phyloP scores from a whole-genome alignment of 2,329 filamentous ascomycete species.

The Xylariaceae sp. region DNA sequence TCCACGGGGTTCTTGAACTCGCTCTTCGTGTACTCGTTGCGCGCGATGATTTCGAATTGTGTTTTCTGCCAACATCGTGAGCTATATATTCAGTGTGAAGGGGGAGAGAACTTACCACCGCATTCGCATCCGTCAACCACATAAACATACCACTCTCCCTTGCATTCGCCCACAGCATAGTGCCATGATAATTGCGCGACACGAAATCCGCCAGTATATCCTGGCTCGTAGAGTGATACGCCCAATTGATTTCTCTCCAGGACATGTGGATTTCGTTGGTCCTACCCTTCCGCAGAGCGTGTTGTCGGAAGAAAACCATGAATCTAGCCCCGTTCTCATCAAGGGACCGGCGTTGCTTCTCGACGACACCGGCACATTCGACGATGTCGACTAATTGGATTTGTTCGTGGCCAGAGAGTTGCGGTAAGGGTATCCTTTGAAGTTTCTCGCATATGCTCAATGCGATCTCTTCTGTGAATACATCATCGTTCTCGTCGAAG shows the following conservation, averaged over 20 bases:
- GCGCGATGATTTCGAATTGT: constrained; percentile 85
- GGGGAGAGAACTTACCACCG: constrained; percentile 56
- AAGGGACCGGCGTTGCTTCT: constrained; percentile 81
- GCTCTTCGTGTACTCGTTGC: constrained; percentile 86
- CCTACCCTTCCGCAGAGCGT: constrained; percentile 63
- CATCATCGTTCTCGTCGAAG: constrained; percentile 51
- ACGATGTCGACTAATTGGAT: constrained; percentile 79
- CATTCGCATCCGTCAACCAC: constrained; percentile 76
- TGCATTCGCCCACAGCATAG: constrained; percentile 78
- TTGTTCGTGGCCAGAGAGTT: constrained; percentile 79
- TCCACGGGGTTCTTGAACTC: constrained; percentile 86
- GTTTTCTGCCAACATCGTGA: constrained; percentile 51
- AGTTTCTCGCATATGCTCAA: constrained; percentile 68
- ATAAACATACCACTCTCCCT: constrained; percentile 86
- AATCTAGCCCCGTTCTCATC: constrained; percentile 87
- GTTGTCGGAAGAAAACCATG: constrained; percentile 80
- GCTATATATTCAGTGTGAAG: too few relatives aligned
- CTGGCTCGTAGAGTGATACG: constrained; percentile 78
- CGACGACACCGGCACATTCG: constrained; percentile 77
- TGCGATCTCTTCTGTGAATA: constrained; percentile 68
- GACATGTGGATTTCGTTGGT: constrained; percentile 61
- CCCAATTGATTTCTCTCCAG: constrained; percentile 80
- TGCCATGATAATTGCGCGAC: constrained; percentile 69
- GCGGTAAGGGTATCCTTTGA: constrained; percentile 66
- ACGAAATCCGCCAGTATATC: constrained; percentile 86